A percentile compares a stretch with the other conserved stretches of the same genome.
phyloP scores from a whole-genome alignment of 163 green algal species.

The Smithsoniella earleae region DNA sequence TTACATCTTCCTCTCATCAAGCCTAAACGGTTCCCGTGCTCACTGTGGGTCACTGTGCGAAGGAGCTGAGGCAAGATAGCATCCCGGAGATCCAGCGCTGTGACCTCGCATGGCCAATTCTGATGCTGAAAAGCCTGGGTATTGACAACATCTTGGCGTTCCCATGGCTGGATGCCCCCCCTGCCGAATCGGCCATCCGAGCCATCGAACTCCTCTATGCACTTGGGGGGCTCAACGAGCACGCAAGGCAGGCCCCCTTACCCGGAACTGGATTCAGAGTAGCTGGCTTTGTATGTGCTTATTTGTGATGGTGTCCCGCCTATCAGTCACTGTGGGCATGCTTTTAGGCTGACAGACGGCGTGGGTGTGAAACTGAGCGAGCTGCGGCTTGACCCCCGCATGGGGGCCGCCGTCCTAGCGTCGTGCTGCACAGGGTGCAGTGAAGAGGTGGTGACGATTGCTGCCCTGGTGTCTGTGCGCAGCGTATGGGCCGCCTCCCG shows the following conservation, averaged over 20 bases:
- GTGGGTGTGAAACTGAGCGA: slow-evolving; percentile 61
- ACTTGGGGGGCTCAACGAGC: slow-evolving; percentile 70
- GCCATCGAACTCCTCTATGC: slow-evolving; percentile 87
- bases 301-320: too few relatives aligned
- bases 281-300: background rate
- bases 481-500: slow-evolving; percentile 48
- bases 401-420: slow-evolving; percentile 57
- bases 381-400: slow-evolving; percentile 67
- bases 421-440: slow-evolving; percentile 52
- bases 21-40: background rate
- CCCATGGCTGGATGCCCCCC: slow-evolving; percentile 69
- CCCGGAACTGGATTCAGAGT: background rate
- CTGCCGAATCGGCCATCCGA: slow-evolving; percentile 74
- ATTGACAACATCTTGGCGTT: slow-evolving; percentile 81
- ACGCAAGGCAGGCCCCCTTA: slow-evolving; percentile 42
- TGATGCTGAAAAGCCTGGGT: slow-evolving; percentile 74
- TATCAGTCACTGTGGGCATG: too few relatives aligned
- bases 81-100: slow-evolving; percentile 87
- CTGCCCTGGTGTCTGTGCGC: slow-evolving; percentile 58
- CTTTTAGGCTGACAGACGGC: slow-evolving; percentile 58
- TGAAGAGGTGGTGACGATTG: slow-evolving; percentile 66
- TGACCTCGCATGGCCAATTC: slow-evolving; percentile 64
- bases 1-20: background rate
- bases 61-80: slow-evolving; percentile 30
- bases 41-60: background rate